Base-by-base conservation (phyloP, 371 early-diverging fungal species). In the Amoeboaphelidium protococcarum region DNA sequence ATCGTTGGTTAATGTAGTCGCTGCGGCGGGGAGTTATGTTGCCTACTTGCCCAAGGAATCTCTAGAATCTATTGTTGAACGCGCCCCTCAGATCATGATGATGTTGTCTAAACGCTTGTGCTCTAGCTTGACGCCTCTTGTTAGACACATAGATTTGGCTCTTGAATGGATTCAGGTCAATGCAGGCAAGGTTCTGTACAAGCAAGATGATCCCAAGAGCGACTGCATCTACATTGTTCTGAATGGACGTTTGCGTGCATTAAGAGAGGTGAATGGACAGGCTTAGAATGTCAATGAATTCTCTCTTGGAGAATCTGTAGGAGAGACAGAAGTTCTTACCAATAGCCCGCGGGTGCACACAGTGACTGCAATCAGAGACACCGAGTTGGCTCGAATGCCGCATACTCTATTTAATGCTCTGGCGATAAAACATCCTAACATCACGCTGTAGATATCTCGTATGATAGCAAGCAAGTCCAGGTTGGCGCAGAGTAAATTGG, bases 311-410 rank as follows among this genome's bases (percentile, higher is more conserved):
- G 88, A 95, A 49, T 79, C 81, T 24, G 78, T 95, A 0, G 92
- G 96, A 42, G 96, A 95, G 61, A 59, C 87, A 25, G 90, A 88
- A 55, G 82, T 91, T n/a, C 59, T 95, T 44, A 42, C 48, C 2
- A 26, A 42, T 12, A 25, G 21, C n/a, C 74, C 63, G 67, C 78
- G 54, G 79, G 69, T 74, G n/a, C 72, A 76, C n/a, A 90, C 85
- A 2, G 65, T 92, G 13, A 89, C 92, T 54, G 92, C 96, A 3
- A 95, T 95, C 51, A 80, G 96, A 41, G 92, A 92, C 57, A 74
- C 89, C 1, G 94, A 95, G 58, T 66, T 92, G 12, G 87, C 88
- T 13, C 69, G 85, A n/a, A 77, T 95, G 69, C 96, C 96, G 1
- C 82, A 80, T 47, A 80, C 85, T 0, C 65, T 95, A 40, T 89